Evolutionary conservation across 169 alveolate genomes (phyloP).

Genomic region (Plasmodium cynomolgi): DNA sequence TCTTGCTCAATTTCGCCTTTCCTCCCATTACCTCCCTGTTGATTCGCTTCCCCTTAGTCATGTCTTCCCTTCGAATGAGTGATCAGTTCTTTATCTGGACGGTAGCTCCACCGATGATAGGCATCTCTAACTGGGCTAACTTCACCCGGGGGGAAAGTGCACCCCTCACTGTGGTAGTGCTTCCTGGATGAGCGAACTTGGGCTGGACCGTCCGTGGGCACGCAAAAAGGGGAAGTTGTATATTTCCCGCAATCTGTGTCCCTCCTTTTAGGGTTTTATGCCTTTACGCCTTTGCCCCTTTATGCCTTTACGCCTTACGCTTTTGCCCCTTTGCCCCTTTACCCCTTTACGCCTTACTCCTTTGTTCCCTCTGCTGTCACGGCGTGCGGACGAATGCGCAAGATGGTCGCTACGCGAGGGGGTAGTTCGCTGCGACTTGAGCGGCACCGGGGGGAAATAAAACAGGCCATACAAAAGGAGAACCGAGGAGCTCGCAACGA

Average conservation of each 20-base stretch:
- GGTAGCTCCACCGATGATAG: background rate
- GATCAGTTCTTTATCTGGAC: background rate
- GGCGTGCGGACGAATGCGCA: background rate
- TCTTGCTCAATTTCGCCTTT: background rate
- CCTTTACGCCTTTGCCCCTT: too few relatives aligned
- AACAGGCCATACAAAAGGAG: background rate
- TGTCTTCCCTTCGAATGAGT: background rate
- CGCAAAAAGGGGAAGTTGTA: background rate
- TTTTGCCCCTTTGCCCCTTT: too few relatives aligned
- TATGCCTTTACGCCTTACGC: too few relatives aligned
- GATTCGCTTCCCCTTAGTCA: background rate
- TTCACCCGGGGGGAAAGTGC: background rate
- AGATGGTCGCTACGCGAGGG: background rate
- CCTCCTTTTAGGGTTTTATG: background rate
- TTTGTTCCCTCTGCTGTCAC: background rate
- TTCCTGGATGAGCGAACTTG: background rate
- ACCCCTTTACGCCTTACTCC: background rate
- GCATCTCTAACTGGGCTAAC: background rate
- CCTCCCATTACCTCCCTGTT: background rate
- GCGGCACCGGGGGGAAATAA: background rate
- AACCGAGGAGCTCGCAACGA: background rate
- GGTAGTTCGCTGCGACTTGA: background rate
- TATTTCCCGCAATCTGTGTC: background rate
- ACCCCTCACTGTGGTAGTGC: background rate
- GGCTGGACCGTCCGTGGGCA: background rate